Base-by-base conservation (phyloP, 495 filamentous ascomycete species). In the Podospora appendiculata region DNA sequence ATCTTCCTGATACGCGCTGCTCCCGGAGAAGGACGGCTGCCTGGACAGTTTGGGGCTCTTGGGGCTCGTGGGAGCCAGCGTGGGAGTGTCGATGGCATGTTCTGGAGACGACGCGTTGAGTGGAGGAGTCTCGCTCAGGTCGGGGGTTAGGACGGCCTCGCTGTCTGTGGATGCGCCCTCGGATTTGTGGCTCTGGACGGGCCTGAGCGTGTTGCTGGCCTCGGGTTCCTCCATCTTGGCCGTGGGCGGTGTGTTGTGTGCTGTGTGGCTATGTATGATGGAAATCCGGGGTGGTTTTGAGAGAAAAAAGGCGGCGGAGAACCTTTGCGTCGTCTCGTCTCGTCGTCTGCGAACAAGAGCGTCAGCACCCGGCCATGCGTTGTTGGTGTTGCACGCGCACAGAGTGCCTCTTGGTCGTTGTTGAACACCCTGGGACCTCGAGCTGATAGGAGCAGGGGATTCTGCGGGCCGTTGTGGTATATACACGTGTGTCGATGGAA, bases 1-100 rank as follows among this genome's bases (percentile, higher is more conserved):
- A 65, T 94, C 90, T 62, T 96, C 89, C 50, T 89, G 87, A 55
- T 84, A 89, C 8, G 84, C 83, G 68, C 83, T 87, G 63, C 83
- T 86, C 45, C 79, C 81, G 25, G 86, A 89, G 62, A 90, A 89
- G 33, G 89, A 94, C 9, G 76, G 71, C 56, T 81, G 81, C 41
- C 88, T 80, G 32, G 89, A 91, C 33, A 87, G 71, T 44, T 72
- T 64, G 8, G 77, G 77, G 55, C 76, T 77, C 43, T 75, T 69
- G 9, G 76, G 66, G 3, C 69, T 60, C 6, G 68, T 75, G 38
- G 80, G 63, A 9, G 54, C 64, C 32, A 75, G 47, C 4, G 67
- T 70, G 6, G 72, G 75, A 6, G 75, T 73, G 45, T 73, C 73
- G 41, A 70, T 52, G 19, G 60, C 65, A 54, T 67, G 57, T 17